Evolutionary conservation across 225 moss, liverwort and hornwort genomes (phyloP), one percentile per base, ranked within the genome.

Genomic region (Physcomitrium patens): DNA sequence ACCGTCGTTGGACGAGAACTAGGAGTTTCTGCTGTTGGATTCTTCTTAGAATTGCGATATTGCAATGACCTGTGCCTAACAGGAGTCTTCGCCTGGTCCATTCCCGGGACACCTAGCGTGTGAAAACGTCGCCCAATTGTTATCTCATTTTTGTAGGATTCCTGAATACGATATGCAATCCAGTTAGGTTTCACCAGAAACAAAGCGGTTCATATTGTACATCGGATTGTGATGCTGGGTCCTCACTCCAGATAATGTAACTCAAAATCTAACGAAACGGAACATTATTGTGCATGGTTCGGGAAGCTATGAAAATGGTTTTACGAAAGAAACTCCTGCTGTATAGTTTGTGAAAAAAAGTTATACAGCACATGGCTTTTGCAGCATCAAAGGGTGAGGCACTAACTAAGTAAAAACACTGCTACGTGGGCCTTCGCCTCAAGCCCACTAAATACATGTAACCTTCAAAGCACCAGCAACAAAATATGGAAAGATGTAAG

Each of bases 21-120:
- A 61, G 63, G 19, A 54, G 65, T 16, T 20, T 80, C 80, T 14
- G 69, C 68, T 56, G 82, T 87, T 72, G 81, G 27, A 75, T 82
- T 75, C 75, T 82, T 85, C 65, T 75, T 77, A 3, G 84, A 82
- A 51, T 87, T 79, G 48, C 84, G 80, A 15, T 82, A 80, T 31
- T 82, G 84, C 49, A 82, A 71, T 47, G 65, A 57, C 68, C 84
- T 69, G 37, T 70, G 69, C 72, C 75, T 75, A 55, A 69, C 63
- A 18, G 70, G 81, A 18, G 58, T 41, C 74, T 37, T 76, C 48
- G 26, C 49, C 58, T 61, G 82, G 42, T 77, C 72, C 44, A 14
- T n/a, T 72, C 15, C 66, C 1, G 73, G 68, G 41, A 17, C 15
- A 60, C 76, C 61, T 1, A 54, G 45, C 6, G 78, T 56, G 12